A percentile compares a stretch with the other conserved stretches of the same genome.
Evolutionary conservation across 495 filamentous ascomycete genomes (phyloP).

Genomic region (Penicillium canescens): DNA sequence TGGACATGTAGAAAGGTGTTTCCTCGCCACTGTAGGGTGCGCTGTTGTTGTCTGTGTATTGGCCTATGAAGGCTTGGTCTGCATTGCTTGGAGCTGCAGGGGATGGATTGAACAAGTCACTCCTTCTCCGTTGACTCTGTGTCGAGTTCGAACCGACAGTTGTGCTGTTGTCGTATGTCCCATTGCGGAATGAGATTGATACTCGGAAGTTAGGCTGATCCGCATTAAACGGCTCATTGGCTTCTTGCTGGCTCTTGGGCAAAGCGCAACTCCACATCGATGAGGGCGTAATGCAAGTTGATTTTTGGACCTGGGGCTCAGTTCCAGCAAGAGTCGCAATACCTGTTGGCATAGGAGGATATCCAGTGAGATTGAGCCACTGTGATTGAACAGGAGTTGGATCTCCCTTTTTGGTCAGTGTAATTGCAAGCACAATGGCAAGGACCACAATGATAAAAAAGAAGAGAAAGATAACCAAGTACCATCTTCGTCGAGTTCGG

Average conservation of each 20-base stretch:
- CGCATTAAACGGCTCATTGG: constrained; percentile 57
- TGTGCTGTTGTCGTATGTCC: constrained; percentile 50
- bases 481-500: constrained; percentile 62
- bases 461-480: constrained; percentile 50
- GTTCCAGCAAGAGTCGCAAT: constrained; percentile 73
- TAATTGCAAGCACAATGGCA: constrained; percentile 59
- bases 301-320: constrained; percentile 53
- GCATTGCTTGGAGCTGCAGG: constrained; percentile 64
- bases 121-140: constrained; percentile 8
- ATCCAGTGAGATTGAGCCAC: constrained; percentile 84
- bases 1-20: constrained; percentile 53
- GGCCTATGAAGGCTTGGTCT: constrained; percentile 77
- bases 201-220: constrained; percentile 76
- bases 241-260: constrained; percentile 70
- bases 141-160: constrained; percentile 23
- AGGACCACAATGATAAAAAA: constrained; percentile 61
- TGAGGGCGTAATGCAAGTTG: constrained; percentile 65
- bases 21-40: constrained; percentile 52
- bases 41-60: constrained; percentile 75
- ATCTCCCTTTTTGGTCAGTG: constrained; percentile 53
- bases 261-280: constrained; percentile 82
- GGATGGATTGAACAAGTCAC: constrained; percentile 49
- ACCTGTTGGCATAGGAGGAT: constrained; percentile 82
- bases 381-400: constrained; percentile 48
- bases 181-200: constrained; percentile 78